Evolutionary conservation across 495 filamentous ascomycete species (phyloP).

Genomic region (Aspergillus ellipticus): DNA sequence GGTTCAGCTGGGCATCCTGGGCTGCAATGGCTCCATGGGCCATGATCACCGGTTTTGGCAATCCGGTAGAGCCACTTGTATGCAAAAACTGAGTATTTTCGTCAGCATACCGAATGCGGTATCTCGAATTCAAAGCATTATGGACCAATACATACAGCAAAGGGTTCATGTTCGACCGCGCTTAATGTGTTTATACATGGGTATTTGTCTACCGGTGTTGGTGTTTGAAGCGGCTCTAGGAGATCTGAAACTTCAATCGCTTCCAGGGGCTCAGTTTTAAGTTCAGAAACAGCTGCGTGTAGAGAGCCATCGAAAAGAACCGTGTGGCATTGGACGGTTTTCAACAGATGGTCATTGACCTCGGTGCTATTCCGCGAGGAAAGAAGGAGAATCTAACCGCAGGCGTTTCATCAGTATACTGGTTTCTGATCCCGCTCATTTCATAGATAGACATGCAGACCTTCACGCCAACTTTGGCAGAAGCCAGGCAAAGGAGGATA

Average conservation of each 20-base stretch:
- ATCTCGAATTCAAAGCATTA: too few species aligned
- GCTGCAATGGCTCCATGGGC: conserved; percentile 5
- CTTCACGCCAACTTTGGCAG: conserved; percentile 19
- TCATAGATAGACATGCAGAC: conserved; percentile 9
- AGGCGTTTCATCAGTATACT: neutral
- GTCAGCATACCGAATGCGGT: too few species aligned
- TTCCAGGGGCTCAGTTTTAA: neutral
- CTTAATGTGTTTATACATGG: conserved; percentile 8
- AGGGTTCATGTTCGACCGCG: neutral
- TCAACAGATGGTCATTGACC: conserved; percentile 9
- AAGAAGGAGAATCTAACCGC: neutral
- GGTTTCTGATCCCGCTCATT: neutral
- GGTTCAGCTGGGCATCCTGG: neutral
- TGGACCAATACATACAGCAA: neutral
- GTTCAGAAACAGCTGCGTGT: neutral
- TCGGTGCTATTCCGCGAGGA: conserved; percentile 7
- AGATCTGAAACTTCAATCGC: conserved; percentile 3
- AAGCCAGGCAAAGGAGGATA: conserved; percentile 8
- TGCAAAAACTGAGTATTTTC: conserved; percentile 25
- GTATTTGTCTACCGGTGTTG: neutral
- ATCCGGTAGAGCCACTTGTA: conserved; percentile 39
- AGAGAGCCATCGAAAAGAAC: conserved; percentile 9
- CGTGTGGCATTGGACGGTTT: neutral
- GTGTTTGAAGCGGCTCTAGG: neutral
- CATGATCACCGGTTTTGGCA: conserved; percentile 33